A percentile compares a stretch with the other conserved stretches of the same genome.
phyloP scores from a whole-genome alignment of 441 rosid genomes.

The Adansonia grandidieri region DNA sequence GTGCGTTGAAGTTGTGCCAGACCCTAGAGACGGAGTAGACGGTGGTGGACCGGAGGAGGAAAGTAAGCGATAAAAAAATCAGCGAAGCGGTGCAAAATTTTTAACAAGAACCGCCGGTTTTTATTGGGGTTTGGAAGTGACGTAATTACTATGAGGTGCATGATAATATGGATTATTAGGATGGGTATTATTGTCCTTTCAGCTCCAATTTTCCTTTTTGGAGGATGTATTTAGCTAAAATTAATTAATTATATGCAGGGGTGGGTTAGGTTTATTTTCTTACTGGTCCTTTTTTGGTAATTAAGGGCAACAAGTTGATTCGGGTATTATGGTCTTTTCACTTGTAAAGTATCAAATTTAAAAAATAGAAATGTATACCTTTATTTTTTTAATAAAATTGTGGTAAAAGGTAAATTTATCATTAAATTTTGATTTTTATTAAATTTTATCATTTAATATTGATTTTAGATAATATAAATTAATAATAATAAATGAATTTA shows the following conservation, averaged over 20 bases:
- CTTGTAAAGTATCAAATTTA: too few species aligned
- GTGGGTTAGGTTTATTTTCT: neutral
- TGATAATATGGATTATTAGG: neutral
- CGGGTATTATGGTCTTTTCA: conserved; percentile 17
- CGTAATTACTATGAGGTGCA: conserved; percentile 10
- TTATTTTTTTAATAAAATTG: too few species aligned
- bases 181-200: conserved; percentile 29
- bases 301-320: neutral
- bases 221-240: neutral
- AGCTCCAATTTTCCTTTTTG: neutral
- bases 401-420: too few species aligned
- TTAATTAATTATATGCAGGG: neutral
- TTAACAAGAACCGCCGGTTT: conserved; percentile 18
- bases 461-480: too few species aligned
- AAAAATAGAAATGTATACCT: too few species aligned
- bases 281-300: neutral
- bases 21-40: conserved; percentile 30
- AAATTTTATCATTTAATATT: too few species aligned
- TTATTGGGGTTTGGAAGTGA: neutral
- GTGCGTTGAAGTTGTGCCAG: neutral
- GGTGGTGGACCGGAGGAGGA: conserved; percentile 16
- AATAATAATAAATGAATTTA: too few species aligned
- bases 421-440: too few species aligned
- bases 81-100: neutral
- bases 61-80: neutral